Evolutionary conservation across 768 basidiomycete species (phyloP), one percentile per base, ranked within the genome.

Genomic region (Hemileccinum impolitum): DNA sequence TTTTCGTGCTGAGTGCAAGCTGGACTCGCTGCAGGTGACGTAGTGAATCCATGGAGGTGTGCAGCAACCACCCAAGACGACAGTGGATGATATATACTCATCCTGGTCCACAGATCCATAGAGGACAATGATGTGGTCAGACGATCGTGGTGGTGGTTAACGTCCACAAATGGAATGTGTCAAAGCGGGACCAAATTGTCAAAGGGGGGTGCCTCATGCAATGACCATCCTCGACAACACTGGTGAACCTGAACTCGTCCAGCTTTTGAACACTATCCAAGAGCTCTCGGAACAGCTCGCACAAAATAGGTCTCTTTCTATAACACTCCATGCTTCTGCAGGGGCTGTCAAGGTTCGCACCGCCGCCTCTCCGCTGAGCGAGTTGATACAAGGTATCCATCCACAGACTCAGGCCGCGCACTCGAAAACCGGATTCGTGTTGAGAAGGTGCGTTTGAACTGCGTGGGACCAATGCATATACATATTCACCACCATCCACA

Each of bases 351-450:
- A 95, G 79, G 93, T 90, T 39, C 25, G 74, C 67, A 11, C n/a
- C 37, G 39, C 6, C 10, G 39, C 6, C 10, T 45, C 23, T 43
- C n/a, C n/a, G 44, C 25, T 15, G 34, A 36, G 37, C 17, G 21
- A 2, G 31, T 21, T 31, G 28, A 40, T 15, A 15, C 39, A 32
- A 26, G 52, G 34, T 47, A 6, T 36, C 47, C 25, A 28, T 38
- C 26, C 31, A 30, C 66, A 94, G 91, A 81, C 78, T 13, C 92
- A 95, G 69, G 90, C 94, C 6, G 73, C 90, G 6, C 91, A 97
- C 67, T 81, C 87, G 17, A 89, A 94, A 56, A 89, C 90, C 1
- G 94, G 95, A 2, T 97, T 94, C 67, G 92, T 94, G 9, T 70
- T 98, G 36, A 78, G 94, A 52, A 78, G 86, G 87, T 85, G 54